Conservation (phyloP, 192 early-diverging fungal species). For the Linnemannia hyalina region DNA sequence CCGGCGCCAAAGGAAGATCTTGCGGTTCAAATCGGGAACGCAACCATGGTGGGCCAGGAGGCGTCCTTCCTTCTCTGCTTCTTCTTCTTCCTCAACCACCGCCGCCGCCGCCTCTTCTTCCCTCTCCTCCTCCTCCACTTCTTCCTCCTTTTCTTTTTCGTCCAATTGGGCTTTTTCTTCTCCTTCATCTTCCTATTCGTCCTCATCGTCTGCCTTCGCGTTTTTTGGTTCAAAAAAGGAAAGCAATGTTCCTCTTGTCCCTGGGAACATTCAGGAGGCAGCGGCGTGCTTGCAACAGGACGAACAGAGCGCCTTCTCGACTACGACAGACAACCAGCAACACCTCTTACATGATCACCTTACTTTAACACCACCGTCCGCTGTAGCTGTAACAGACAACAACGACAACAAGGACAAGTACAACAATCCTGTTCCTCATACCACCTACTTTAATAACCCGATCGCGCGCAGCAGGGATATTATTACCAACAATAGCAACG, state of each 20-base stretch:
- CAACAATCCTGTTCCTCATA: background rate
- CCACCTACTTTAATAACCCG: background rate
- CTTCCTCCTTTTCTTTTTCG: background rate
- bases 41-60: conserved; percentile 36
- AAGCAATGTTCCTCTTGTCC: conserved; percentile 34
- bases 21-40: conserved; percentile 5
- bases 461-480: background rate
- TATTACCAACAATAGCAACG: conserved; percentile 1
- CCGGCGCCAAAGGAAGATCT: background rate
- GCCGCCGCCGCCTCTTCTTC: background rate
- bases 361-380: background rate
- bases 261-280: conserved; percentile 17
- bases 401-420: background rate
- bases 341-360: background rate
- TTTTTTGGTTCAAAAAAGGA: conserved; percentile 42
- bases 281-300: background rate
- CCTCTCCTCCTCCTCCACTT: conserved; percentile 5
- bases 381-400: background rate
- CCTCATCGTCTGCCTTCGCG: background rate
- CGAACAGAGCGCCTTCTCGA: background rate
- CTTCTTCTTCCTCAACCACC: background rate
- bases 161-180: background rate
- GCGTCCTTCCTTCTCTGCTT: background rate
- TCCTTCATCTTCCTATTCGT: background rate
- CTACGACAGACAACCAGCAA: background rate